Percentiles rank a stretch among this genome's conserved stretches.
phyloP scores from a whole-genome alignment of 176 grass and related monocot species.

The Carex cristatella region DNA sequence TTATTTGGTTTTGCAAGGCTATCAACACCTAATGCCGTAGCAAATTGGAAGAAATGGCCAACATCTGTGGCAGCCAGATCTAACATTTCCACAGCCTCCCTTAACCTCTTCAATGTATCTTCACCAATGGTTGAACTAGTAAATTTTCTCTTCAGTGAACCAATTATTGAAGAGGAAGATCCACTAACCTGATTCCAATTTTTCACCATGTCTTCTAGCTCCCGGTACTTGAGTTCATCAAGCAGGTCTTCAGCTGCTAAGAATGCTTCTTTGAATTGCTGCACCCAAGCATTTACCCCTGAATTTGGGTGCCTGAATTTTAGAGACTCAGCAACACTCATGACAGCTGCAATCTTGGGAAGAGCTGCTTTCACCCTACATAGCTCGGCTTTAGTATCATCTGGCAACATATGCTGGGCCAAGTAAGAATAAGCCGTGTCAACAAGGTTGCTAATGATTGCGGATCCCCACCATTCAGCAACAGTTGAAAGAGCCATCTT shows the following conservation, averaged over 20 bases:
- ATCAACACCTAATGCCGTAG: neutral
- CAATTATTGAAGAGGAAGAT: neutral
- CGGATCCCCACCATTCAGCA: no score
- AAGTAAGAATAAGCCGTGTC: neutral
- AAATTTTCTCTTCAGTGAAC: neutral
- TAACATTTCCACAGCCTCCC: neutral
- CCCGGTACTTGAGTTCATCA: conserved; percentile 23
- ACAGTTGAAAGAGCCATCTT: no score
- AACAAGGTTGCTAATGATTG: neutral
- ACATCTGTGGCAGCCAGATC: neutral
- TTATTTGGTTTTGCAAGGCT: neutral
- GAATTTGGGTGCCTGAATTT: neutral
- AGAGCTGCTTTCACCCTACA: neutral
- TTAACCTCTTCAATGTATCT: neutral
- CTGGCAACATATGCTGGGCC: neutral
- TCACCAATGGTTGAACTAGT: neutral
- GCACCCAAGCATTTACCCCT: neutral
- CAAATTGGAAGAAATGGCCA: neutral
- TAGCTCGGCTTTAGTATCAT: neutral
- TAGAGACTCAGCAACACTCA: neutral
- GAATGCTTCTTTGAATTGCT: neutral
- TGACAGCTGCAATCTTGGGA: neutral
- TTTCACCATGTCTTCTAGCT: neutral
- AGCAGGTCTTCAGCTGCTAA: conserved; percentile 26
- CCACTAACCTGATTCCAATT: neutral